A percentile compares a stretch with the other conserved stretches of the same genome.
Conservation (phyloP, 805 yeast species). For the Kodamaea sagamina region DNA sequence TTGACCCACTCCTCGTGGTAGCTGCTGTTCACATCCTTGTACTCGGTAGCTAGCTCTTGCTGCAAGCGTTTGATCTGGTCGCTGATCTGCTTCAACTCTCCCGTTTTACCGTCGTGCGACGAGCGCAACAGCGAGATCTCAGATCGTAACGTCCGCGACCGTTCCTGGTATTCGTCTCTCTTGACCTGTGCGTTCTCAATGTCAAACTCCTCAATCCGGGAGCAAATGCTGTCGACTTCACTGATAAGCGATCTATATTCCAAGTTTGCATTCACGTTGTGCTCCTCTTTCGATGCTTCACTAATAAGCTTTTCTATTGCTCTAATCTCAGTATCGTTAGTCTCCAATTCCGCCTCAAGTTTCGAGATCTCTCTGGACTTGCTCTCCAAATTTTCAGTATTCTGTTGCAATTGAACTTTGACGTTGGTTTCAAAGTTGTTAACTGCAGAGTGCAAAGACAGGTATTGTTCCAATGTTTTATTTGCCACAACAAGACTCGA, state of each 20-base stretch:
- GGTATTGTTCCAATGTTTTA: slow-evolving; percentile 7
- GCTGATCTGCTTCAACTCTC: slow-evolving; percentile 82
- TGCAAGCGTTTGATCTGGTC: slow-evolving; percentile 62
- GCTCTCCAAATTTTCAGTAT: slow-evolving; percentile 14
- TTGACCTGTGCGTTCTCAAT: slow-evolving; percentile 58
- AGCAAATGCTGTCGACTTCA: slow-evolving; percentile 40
- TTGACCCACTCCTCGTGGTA: slow-evolving; percentile 74
- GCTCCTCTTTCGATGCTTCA: slow-evolving; percentile 44
- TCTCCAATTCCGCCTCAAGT: slow-evolving; percentile 25
- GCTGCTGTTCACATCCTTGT: slow-evolving; percentile 59
- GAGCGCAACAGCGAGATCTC: slow-evolving; percentile 58
- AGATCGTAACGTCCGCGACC: slow-evolving; percentile 52
- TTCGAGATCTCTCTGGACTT: slow-evolving; percentile 18
- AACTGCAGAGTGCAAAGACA: slow-evolving; percentile 14
- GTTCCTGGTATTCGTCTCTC: slow-evolving; percentile 60
- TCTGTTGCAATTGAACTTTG: slow-evolving; percentile 25
- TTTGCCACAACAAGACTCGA: slow-evolving; percentile 3
- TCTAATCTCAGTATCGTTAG: slow-evolving; percentile 22
- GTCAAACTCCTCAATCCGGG: slow-evolving; percentile 48
- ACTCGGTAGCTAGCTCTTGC: slow-evolving; percentile 69
- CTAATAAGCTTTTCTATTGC: slow-evolving; percentile 27
- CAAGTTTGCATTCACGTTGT: slow-evolving; percentile 64
- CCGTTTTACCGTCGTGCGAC: slow-evolving; percentile 70
- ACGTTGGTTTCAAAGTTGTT: slow-evolving; percentile 26
- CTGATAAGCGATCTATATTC: slow-evolving; percentile 51